Conservation (phyloP, 805 yeast species). For the Wickerhamomyces rabaulensis region DNA sequence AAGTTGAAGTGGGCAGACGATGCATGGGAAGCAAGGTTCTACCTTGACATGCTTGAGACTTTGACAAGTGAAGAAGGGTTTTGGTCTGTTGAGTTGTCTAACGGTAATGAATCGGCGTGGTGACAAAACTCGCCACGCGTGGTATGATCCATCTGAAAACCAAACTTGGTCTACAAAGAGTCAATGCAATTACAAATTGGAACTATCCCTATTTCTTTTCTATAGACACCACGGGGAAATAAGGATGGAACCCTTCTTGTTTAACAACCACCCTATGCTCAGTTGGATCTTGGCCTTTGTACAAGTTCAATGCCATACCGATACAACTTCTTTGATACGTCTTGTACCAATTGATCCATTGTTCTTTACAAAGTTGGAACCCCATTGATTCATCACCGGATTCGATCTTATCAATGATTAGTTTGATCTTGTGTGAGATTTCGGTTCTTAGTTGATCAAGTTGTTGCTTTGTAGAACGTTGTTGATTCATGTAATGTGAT, state of each 20-base stretch:
- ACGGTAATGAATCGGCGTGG: no score
- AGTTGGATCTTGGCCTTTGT: conserved; percentile 3
- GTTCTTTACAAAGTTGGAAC: conserved; percentile 23
- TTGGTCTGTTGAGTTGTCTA: no score
- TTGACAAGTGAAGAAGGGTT: no score
- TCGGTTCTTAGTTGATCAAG: conserved; percentile 3
- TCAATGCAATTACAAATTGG: no score
- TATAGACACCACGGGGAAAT: conserved; percentile 38
- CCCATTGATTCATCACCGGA: conserved; percentile 15
- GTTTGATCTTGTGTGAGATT: conserved; percentile 7
- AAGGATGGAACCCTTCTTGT: conserved; percentile 36
- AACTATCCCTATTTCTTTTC: conserved; percentile 9
- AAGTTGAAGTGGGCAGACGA: no score
- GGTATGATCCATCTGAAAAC: no score
- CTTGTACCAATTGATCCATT: conserved; percentile 27
- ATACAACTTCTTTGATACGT: conserved; percentile 26
- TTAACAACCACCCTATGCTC: conserved; percentile 22
- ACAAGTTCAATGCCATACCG: conserved; percentile 17
- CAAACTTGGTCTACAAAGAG: no score
- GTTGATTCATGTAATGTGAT: conserved; percentile 9
- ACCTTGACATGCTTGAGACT: no score
- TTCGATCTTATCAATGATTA: conserved; percentile 13
- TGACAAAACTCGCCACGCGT: no score
- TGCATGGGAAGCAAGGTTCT: no score
- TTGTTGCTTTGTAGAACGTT: conserved; percentile 4